A percentile compares a stretch with the other conserved stretches of the same genome.
Conservation (phyloP, 2,329 filamentous ascomycete genomes). For the Dothideomycetidae sp. region DNA sequence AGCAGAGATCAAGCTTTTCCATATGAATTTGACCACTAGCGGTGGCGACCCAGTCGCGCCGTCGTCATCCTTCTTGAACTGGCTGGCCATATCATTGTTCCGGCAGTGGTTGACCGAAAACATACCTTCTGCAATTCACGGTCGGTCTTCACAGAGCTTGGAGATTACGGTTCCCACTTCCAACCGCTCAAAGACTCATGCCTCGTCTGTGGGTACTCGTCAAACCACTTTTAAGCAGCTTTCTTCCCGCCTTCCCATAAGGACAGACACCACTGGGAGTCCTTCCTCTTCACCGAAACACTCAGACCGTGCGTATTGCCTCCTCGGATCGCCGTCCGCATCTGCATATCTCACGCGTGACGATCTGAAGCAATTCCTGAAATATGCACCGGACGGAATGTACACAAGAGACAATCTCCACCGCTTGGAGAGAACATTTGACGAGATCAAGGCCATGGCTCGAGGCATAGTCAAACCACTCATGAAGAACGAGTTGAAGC, state of each 20-base stretch:
- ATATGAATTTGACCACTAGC: constrained; percentile 62
- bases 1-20: constrained; percentile 69
- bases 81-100: constrained; percentile 77
- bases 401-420: constrained; percentile 79
- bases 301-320: constrained; percentile 48
- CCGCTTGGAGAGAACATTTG: constrained; percentile 71
- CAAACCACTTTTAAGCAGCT: constrained; percentile 12
- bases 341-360: constrained; percentile 63
- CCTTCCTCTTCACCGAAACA: constrained; percentile 27
- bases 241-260: neutral
- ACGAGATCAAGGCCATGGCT: constrained; percentile 76
- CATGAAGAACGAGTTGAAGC: constrained; percentile 71
- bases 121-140: constrained; percentile 54
- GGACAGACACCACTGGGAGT: constrained; percentile 18
- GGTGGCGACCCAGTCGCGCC: constrained; percentile 74
- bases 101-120: constrained; percentile 88
- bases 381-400: constrained; percentile 56
- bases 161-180: constrained; percentile 14
- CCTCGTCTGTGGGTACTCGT: constrained; percentile 15
- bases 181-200: too few relatives aligned
- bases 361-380: constrained; percentile 81
- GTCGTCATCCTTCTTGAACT: constrained; percentile 68
- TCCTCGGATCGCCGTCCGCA: constrained; percentile 49
- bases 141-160: constrained; percentile 9
- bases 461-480: constrained; percentile 70